Evolutionary conservation across 1,284 basidiomycete species (phyloP), one percentile per base, ranked within the genome.

Genomic region (Meira nashicola): DNA sequence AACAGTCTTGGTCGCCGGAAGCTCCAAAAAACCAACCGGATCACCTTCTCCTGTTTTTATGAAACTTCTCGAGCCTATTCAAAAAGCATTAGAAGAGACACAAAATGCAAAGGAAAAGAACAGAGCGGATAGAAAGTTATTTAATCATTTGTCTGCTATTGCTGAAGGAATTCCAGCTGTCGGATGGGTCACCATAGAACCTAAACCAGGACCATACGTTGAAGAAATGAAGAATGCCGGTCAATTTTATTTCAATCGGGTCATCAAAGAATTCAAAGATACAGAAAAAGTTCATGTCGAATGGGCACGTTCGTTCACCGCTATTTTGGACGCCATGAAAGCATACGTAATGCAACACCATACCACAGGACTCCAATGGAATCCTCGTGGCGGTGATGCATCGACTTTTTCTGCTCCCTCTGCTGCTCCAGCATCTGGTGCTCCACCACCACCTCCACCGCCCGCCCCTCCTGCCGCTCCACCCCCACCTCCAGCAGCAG

Each of bases 201-300:
- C 86, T 15, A 91, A 90, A 74, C 94, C 95, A 0, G 90, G 84
- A 4, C 86, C 89, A 12, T 89, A 85, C 70, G 83, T 97, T n/a
- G 81, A 80, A 12, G 90, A 94, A 55, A 86, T 89, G 80, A 94
- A 89, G 80, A 92, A 97, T 55, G 86, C 90, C 8, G 85, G 89
- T 6, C 84, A 87, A 73, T 98, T 93, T 81, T 98, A 92, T 79
- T 87, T 87, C 12, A 92, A 96, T 78, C 86, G 88, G 58, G 85
- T 97, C 51, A 87, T 94, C 79, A 93, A 94, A 80, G 90, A 94
- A 67, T 89, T 84, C 83, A 97, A 92, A 80, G 89, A 92, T 12
- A 89, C 89, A 40, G 89, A 96, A 75, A 81, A 87, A n/a, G 87
- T 87, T 63, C 92, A 92, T 66, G 84, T 87, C 11, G 89, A 92